Conservation (phyloP, 2,329 filamentous ascomycete species). For the Apiospora rasikravindrae region DNA sequence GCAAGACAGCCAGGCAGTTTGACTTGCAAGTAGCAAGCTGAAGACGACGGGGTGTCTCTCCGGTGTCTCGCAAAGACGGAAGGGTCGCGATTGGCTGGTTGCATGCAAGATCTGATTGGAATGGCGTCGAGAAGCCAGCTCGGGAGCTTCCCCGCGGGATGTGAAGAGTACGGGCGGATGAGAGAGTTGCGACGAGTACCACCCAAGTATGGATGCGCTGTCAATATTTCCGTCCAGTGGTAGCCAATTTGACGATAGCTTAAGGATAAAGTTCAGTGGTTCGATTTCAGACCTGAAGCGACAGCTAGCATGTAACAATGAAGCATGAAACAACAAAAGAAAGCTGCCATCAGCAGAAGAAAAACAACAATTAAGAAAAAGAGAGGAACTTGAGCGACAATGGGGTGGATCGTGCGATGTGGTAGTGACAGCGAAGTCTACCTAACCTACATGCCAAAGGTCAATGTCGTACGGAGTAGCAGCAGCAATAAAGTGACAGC, state of each 20-base stretch:
- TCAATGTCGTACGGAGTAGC: neutral
- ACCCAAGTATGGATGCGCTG: neutral
- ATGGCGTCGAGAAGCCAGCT: conserved; percentile 8
- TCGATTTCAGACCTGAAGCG: neutral
- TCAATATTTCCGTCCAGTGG: neutral
- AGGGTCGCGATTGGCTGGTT: neutral
- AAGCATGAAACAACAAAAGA: neutral
- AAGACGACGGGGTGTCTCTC: neutral
- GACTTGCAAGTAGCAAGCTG: neutral
- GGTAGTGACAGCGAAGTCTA: neutral
- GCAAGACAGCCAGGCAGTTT: neutral
- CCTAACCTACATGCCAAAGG: neutral
- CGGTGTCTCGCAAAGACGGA: neutral
- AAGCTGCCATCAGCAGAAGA: neutral
- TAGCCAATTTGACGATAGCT: neutral
- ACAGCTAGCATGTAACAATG: neutral
- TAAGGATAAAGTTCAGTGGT: neutral
- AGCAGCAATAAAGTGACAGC: neutral
- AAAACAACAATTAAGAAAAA: neutral
- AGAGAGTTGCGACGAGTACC: neutral
- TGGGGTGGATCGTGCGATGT: neutral
- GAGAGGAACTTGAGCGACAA: neutral
- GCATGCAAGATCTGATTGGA: neutral
- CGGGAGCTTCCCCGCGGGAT: neutral
- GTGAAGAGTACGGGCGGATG: neutral